Conservation (phyloP, 192 early-diverging fungal genomes). For the Lunasporangiospora selenospora region DNA sequence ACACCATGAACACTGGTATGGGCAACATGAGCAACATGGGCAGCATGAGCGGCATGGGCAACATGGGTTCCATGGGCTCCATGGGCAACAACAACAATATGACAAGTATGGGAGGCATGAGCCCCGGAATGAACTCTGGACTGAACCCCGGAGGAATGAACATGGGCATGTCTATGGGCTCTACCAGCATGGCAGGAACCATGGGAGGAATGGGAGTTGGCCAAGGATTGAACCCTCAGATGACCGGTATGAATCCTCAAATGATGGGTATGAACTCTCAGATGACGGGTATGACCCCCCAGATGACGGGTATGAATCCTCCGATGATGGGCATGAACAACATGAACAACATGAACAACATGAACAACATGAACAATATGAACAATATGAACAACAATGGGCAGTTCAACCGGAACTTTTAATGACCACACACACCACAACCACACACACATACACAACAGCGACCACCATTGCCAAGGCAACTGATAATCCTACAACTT, state of each 20-base stretch:
- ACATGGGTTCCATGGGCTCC: conserved; percentile 21
- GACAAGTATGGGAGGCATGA: no score
- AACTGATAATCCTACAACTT: not conserved
- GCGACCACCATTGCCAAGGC: not conserved
- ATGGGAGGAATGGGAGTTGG: conserved; percentile 25
- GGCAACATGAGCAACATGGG: conserved; percentile 22
- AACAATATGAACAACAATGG: conserved; percentile 37
- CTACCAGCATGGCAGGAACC: no score
- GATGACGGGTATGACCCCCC: conserved; percentile 37
- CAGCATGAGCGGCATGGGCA: conserved; percentile 13
- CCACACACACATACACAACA: not conserved
- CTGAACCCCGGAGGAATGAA: no score
- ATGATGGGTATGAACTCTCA: no score
- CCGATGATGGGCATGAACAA: conserved; percentile 13
- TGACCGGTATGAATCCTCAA: conserved; percentile 9
- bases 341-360: conserved; percentile 24
- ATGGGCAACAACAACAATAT: conserved; percentile 19
- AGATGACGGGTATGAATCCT: not conserved
- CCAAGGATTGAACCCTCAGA: conserved; percentile 10
- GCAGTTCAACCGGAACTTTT: conserved; percentile 45
- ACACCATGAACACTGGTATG: conserved; percentile 14
- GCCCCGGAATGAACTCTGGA: no score
- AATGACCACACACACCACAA: conserved; percentile 4
- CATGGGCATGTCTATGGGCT: no score
- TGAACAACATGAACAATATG: conserved; percentile 28